Base-by-base conservation (phyloP, 192 early-diverging fungal genomes). In the Coemansia erecta region DNA sequence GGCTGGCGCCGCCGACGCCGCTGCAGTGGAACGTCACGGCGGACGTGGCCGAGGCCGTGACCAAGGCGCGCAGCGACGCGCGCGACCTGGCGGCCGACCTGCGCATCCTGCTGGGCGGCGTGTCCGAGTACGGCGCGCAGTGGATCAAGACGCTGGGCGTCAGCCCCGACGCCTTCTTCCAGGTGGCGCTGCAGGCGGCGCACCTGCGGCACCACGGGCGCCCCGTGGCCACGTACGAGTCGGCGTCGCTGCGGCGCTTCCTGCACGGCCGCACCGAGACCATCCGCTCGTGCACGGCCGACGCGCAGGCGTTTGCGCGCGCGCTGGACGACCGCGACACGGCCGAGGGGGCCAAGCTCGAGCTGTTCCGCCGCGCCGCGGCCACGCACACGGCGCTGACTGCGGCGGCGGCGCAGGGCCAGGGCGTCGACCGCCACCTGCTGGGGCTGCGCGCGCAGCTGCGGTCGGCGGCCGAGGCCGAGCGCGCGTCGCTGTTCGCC, bases 191-290 rank as follows among this genome's bases (percentile, higher is more conserved):
- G 26, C 95, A 98, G 62, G 62, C 93, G 9, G 87, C 95, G 8
- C 92, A 90, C 79, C 83, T 85, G 60, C 81, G 90, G 6, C 81
- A 86, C 17, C 84, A 93, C 68, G 87, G 86, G 15, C 68, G 78
- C 44, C 85, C 85, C 8, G 76, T 81, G 17, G 77, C 91, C 28
- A 90, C 89, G 0, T 92, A 92, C 66, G 90, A 92, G 60, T 85
- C 90, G 18, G 83, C 91, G 12, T 89, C 90, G 17, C 82, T 85
- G 24, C 83, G 90, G 14, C 46, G 72, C 28, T 90, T 90, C 80
- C 70, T 83, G 49, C 89, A 90, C 45, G 95, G 95, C 6, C 85
- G 95, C 43, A 98, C 95, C 19, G 95, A 98, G 69, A 98, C 94
- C 31, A 89, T 89, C 19, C 85, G 95, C 11, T 87, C 89, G 43